Conservation (phyloP, 1,139 yeast genomes). For the Geotrichum europaeum region DNA sequence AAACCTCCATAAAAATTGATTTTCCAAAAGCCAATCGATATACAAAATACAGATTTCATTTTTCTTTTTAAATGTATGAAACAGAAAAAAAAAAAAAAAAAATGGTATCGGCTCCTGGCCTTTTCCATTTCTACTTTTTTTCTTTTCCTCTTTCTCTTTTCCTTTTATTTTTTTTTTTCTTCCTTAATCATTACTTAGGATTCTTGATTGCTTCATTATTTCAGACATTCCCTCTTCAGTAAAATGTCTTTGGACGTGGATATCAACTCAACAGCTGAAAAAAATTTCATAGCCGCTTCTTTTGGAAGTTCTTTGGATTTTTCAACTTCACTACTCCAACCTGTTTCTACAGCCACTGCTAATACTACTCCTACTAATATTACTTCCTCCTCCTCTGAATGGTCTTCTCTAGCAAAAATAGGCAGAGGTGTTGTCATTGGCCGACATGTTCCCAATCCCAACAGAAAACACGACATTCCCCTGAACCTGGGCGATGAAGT, state of each 20-base stretch:
- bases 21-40: neutral
- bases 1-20: neutral
- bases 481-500: slow-evolving; percentile 78
- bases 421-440: slow-evolving; percentile 29
- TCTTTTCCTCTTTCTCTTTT: neutral
- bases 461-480: slow-evolving; percentile 15
- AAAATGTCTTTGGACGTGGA: neutral
- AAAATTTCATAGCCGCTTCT: neutral
- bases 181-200: neutral
- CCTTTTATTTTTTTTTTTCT: neutral
- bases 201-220: neutral
- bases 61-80: neutral
- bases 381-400: slow-evolving; percentile 23
- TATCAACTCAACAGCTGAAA: neutral
- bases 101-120: neutral
- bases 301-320: neutral
- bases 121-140: neutral
- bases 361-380: neutral
- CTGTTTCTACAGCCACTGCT: neutral
- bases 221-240: neutral
- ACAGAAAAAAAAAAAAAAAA: neutral
- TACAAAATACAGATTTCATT: neutral
- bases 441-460: slow-evolving; percentile 21
- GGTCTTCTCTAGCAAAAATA: slow-evolving; percentile 39
- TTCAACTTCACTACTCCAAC: neutral